phyloP scores from a whole-genome alignment of 352 stramenopile species.

The Phytopythium boreale region DNA sequence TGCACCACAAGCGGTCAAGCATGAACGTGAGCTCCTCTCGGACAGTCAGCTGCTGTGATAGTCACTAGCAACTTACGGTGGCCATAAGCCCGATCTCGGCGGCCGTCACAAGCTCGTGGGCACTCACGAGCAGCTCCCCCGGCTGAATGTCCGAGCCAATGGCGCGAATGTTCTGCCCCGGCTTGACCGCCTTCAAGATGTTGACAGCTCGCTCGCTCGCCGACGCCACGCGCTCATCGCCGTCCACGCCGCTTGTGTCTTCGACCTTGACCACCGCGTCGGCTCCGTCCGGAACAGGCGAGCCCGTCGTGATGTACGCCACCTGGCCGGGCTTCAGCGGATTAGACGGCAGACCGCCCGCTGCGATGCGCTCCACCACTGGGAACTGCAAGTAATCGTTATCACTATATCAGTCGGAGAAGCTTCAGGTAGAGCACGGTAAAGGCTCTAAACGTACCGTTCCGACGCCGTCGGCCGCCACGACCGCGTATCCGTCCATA shows the following conservation, averaged over 20 bases:
- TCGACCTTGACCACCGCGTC: conserved; percentile 96
- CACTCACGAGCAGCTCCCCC: conserved; percentile 73
- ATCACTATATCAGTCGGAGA: background rate
- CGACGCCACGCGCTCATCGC: conserved; percentile 18
- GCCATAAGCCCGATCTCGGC: conserved; percentile 91
- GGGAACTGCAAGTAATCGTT: conserved; percentile 35
- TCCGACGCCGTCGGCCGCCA: conserved; percentile 77
- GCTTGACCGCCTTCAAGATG: conserved; percentile 56
- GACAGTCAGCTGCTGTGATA: background rate
- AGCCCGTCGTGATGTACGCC: conserved; percentile 95
- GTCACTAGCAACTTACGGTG: conserved; percentile 47
- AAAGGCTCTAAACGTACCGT: conserved; percentile 22
- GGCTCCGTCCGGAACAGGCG: conserved; percentile 83
- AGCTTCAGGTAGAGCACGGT: background rate
- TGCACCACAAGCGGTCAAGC: conserved; percentile 16
- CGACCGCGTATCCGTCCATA: conserved; percentile 97
- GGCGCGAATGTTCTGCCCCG: conserved; percentile 73
- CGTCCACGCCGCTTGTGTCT: conserved; percentile 71
- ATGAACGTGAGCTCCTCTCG: conserved; percentile 4
- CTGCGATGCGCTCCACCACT: conserved; percentile 65
- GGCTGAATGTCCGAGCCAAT: conserved; percentile 91
- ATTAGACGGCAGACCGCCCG: conserved; percentile 44
- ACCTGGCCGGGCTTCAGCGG: conserved; percentile 48
- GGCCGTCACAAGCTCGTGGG: conserved; percentile 70
- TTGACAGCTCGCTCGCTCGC: conserved; percentile 47